Percentiles rank a stretch among this genome's conserved stretches.
These are phyloP conservation scores for Podila minutissima DNA, from an alignment of 192 early-diverging fungal species.

Conservation along the genomic window DNA sequence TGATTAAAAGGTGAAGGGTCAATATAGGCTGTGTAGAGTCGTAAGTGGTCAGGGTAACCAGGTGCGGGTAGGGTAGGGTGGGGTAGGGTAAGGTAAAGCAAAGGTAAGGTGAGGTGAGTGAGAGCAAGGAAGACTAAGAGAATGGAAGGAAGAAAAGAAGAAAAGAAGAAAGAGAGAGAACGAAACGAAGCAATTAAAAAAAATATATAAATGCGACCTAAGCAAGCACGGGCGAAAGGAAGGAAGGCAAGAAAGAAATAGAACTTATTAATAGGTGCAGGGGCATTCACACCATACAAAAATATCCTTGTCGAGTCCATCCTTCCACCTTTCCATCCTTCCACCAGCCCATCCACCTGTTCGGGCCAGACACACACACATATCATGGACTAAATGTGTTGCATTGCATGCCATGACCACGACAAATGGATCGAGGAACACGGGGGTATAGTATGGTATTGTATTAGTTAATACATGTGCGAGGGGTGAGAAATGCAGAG, in stretches of 20 bases:
- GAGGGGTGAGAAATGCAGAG: background rate
- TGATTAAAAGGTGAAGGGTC: no score
- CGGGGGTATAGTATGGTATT: background rate
- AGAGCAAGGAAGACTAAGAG: background rate
- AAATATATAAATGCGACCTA: no score
- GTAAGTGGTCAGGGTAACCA: no score
- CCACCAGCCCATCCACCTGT: background rate
- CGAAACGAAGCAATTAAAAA: background rate
- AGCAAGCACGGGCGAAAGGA: background rate
- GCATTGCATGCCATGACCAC: no score
- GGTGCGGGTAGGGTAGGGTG: background rate
- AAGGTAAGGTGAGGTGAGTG: background rate
- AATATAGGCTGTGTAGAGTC: no score
- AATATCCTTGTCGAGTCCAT: background rate
- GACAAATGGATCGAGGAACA: background rate
- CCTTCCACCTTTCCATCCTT: background rate
- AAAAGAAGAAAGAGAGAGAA: background rate
- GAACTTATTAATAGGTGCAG: slow-evolving; percentile 3
- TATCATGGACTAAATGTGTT: no score
- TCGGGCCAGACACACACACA: background rate
- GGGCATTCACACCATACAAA: background rate
- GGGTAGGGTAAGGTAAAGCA: background rate
- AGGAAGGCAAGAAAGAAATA: background rate
- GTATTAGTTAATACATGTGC: background rate
- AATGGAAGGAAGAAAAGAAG: background rate